Conservation (phyloP, 2,329 filamentous ascomycete species). For the Clarireedia paspali region DNA sequence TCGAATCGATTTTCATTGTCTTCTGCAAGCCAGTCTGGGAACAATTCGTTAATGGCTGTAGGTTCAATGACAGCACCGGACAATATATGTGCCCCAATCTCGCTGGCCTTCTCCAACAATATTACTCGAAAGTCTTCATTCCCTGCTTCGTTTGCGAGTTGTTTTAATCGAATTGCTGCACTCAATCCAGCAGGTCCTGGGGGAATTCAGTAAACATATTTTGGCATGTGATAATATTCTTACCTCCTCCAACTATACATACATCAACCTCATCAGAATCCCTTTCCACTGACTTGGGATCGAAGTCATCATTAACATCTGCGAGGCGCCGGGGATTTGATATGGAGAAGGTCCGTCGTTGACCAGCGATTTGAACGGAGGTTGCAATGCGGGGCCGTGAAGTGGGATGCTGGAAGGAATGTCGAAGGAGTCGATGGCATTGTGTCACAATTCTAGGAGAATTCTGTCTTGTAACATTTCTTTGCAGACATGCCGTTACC, state of each 20-base stretch:
- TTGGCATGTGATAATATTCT: slow-evolving; percentile 16
- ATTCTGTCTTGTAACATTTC: slow-evolving; percentile 17
- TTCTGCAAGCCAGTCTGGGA: slow-evolving; percentile 89
- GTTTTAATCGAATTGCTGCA: slow-evolving; percentile 90
- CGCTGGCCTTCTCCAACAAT: slow-evolving; percentile 88
- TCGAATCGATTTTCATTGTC: slow-evolving; percentile 84
- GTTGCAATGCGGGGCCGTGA: slow-evolving; percentile 15
- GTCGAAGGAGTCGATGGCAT: slow-evolving; percentile 10
- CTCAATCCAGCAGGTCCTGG: slow-evolving; percentile 81
- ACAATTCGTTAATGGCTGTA: slow-evolving; percentile 75
- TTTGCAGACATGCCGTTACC: slow-evolving; percentile 21
- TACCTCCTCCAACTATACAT: slow-evolving; percentile 86
- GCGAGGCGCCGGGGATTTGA: slow-evolving; percentile 34
- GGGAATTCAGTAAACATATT: slow-evolving; percentile 10
- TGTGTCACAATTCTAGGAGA: slow-evolving; percentile 15
- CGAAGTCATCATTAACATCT: slow-evolving; percentile 49
- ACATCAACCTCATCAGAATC: slow-evolving; percentile 94
- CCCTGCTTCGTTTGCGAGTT: slow-evolving; percentile 86
- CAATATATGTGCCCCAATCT: slow-evolving; percentile 89
- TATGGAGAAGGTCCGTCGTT: slow-evolving; percentile 36
- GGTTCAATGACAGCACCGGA: slow-evolving; percentile 95
- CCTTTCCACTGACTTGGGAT: slow-evolving; percentile 64
- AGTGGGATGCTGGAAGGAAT: slow-evolving; percentile 14
- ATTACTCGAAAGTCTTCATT: slow-evolving; percentile 95
- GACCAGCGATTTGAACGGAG: slow-evolving; percentile 18